These are phyloP conservation scores for Penicillium paneum DNA, from an alignment of 2,329 filamentous ascomycete genomes.

Conservation along the genomic window DNA sequence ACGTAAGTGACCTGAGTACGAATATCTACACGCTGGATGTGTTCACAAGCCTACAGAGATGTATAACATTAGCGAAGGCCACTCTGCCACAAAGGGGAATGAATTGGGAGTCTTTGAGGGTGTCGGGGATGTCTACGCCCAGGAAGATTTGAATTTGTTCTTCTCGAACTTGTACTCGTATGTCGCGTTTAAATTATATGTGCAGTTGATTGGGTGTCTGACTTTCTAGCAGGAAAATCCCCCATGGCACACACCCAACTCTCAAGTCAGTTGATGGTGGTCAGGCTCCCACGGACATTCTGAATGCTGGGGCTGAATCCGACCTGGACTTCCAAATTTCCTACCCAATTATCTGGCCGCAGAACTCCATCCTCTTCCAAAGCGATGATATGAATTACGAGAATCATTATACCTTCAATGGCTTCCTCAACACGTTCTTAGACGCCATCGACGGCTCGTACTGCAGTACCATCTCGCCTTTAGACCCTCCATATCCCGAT, in stretches of 20 bases:
- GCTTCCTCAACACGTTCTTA: conserved; percentile 49
- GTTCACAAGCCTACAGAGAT: conserved; percentile 27
- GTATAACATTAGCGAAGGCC: conserved; percentile 45
- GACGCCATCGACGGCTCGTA: conserved; percentile 51
- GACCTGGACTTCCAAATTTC: conserved; percentile 48
- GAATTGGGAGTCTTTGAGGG: conserved; percentile 47
- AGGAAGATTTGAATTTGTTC: conserved; percentile 46
- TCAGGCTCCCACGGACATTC: conserved; percentile 30
- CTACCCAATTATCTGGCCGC: conserved; percentile 50
- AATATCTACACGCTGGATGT: not conserved
- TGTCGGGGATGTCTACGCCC: conserved; percentile 45
- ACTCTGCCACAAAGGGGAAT: conserved; percentile 42
- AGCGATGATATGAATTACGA: conserved; percentile 44
- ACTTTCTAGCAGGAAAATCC: conserved; percentile 29
- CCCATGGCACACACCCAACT: conserved; percentile 39
- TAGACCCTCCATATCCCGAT: conserved; percentile 47
- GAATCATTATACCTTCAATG: conserved; percentile 36
- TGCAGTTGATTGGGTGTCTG: conserved; percentile 10
- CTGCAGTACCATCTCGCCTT: conserved; percentile 42
- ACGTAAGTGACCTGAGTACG: conserved; percentile 17
- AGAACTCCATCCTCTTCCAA: conserved; percentile 49
- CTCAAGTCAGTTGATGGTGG: conserved; percentile 43
- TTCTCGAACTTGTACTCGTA: conserved; percentile 37
- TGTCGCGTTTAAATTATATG: not conserved
- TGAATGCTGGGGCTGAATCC: conserved; percentile 37